phyloP scores from a whole-genome alignment of 1,284 basidiomycete species.

The Trametes pubescens region DNA sequence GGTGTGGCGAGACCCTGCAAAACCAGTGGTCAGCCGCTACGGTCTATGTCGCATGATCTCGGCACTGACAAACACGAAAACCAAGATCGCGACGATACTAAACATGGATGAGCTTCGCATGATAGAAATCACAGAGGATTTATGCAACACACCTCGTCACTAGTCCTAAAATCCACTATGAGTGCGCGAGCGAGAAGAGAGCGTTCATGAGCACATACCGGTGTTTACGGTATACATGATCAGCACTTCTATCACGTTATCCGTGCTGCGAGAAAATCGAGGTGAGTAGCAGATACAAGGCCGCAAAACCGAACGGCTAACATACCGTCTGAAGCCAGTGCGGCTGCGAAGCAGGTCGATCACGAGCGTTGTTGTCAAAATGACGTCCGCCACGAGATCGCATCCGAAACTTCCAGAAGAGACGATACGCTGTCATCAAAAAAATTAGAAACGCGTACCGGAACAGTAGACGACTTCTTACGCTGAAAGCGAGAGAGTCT shows the following conservation, averaged over 20 bases:
- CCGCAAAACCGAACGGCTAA: no score
- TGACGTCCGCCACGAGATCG: background rate
- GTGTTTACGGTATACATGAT: slow-evolving; percentile 2
- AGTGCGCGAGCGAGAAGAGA: background rate
- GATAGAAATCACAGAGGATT: no score
- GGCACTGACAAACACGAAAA: slow-evolving; percentile 6
- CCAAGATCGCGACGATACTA: background rate
- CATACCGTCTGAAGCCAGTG: slow-evolving; percentile 4
- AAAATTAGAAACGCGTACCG: background rate
- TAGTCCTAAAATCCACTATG: background rate
- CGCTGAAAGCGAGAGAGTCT: background rate
- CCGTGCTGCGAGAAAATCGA: background rate
- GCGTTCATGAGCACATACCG: background rate
- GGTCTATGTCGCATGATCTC: no score
- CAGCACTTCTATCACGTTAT: background rate
- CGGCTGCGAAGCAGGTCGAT: background rate
- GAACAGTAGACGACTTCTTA: background rate
- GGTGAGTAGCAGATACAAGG: no score
- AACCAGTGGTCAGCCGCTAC: no score
- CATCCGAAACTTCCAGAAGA: background rate
- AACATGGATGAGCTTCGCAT: background rate
- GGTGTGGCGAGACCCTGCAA: background rate
- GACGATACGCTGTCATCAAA: background rate
- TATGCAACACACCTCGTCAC: background rate
- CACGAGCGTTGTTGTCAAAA: slow-evolving; percentile 2